These are phyloP conservation scores for Bolboschoenus planiculmis DNA, from an alignment of 176 grass and related monocot species.

Conservation along the genomic window DNA sequence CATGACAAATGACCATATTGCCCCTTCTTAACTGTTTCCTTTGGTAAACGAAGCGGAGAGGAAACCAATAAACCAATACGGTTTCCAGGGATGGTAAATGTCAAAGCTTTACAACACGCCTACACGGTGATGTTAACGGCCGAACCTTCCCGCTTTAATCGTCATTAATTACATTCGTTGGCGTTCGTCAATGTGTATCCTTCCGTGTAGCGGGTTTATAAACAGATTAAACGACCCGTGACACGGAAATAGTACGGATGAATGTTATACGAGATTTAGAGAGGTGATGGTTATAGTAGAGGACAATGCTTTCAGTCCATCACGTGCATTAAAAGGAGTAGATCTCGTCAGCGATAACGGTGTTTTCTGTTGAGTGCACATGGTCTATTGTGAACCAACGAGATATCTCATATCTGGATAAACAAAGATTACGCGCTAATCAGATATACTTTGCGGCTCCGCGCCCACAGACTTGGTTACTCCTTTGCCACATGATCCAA, in stretches of 20 bases:
- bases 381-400: neutral
- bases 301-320: neutral
- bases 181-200: neutral
- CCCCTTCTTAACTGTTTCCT: neutral
- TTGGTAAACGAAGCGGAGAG: neutral
- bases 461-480: neutral
- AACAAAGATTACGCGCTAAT: neutral
- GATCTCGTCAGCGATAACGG: neutral
- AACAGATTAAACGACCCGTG: neutral
- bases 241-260: neutral
- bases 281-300: neutral
- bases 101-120: neutral
- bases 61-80: too few relatives aligned
- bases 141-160: neutral
- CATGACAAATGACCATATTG: neutral
- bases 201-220: neutral
- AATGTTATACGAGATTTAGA: neutral
- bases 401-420: neutral
- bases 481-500: neutral
- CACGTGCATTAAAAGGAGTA: slow-evolving; percentile 15
- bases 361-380: neutral
- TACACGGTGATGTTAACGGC: slow-evolving; percentile 10
- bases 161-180: too few relatives aligned
- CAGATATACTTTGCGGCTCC: neutral
- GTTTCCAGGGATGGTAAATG: neutral